A percentile compares a stretch with the other conserved stretches of the same genome.
Conservation (phyloP, 1,284 basidiomycete genomes). For the Mycosarcoma maydis region DNA sequence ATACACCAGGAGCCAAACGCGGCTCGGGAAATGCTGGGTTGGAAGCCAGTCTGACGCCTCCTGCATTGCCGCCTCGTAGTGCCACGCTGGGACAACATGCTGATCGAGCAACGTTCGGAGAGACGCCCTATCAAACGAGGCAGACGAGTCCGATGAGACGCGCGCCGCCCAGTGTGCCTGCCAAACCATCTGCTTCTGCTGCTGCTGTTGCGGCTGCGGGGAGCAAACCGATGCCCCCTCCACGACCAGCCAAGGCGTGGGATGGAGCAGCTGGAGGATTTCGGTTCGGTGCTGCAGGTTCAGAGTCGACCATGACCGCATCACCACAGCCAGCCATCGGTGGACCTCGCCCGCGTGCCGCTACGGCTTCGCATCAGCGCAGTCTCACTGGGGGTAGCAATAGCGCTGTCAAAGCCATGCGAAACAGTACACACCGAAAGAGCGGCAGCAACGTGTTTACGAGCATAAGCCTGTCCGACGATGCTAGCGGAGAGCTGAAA, state of each 20-base stretch:
- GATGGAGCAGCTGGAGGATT: constrained; percentile 30
- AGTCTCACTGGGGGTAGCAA: constrained; percentile 4
- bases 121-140: constrained; percentile 8
- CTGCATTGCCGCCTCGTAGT: constrained; percentile 37
- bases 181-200: constrained; percentile 3
- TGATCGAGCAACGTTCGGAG: constrained; percentile 1
- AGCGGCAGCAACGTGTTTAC: constrained; percentile 36
- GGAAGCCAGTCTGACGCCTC: constrained; percentile 12
- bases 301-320: neutral
- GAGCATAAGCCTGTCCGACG: constrained; percentile 34
- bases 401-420: neutral
- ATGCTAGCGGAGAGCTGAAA: constrained; percentile 30
- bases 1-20: constrained; percentile 30
- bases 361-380: neutral
- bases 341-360: constrained; percentile 7
- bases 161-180: constrained; percentile 8
- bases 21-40: neutral
- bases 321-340: constrained; percentile 4
- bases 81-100: constrained; percentile 22
- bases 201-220: neutral
- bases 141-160: constrained; percentile 11
- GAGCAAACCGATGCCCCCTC: constrained; percentile 24
- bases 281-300: constrained; percentile 14
- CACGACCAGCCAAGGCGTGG: constrained; percentile 13
- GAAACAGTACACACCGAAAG: constrained; percentile 9